phyloP scores from a whole-genome alignment of 2,329 filamentous ascomycete species.

The Pseudocercospora musae region DNA sequence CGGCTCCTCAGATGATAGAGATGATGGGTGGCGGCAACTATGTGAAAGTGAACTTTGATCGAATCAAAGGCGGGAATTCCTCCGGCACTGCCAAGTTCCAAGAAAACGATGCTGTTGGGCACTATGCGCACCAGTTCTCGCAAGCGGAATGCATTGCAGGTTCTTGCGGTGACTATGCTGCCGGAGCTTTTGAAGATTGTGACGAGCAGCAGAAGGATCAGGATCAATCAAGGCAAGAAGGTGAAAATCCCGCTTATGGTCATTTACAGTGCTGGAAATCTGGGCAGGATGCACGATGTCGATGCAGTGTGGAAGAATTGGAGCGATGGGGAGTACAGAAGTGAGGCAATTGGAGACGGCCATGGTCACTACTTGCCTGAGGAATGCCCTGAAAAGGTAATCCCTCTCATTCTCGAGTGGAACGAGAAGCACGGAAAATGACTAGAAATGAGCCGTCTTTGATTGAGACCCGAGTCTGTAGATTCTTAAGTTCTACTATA shows the following conservation, averaged over 20 bases:
- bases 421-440: conserved; percentile 17
- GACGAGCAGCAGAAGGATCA: conserved; percentile 47
- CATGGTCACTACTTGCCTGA: conserved; percentile 49
- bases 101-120: conserved; percentile 41
- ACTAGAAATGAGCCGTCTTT: neutral
- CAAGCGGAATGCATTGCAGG: conserved; percentile 43
- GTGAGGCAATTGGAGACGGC: conserved; percentile 36
- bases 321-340: conserved; percentile 38
- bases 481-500: neutral
- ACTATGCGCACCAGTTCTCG: conserved; percentile 46
- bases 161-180: conserved; percentile 49
- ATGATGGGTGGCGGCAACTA: conserved; percentile 44
- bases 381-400: conserved; percentile 41
- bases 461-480: neutral
- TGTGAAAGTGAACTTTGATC: conserved; percentile 35
- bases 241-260: conserved; percentile 43
- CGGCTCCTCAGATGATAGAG: conserved; percentile 45
- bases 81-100: conserved; percentile 31
- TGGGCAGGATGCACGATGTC: conserved; percentile 46
- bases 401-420: conserved; percentile 29
- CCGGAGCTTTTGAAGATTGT: conserved; percentile 43
- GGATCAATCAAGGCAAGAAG: conserved; percentile 41
- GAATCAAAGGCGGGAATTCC: conserved; percentile 29
- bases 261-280: conserved; percentile 42
- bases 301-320: conserved; percentile 45